A percentile compares a stretch with the other conserved stretches of the same genome.
Evolutionary conservation across 768 basidiomycete genomes (phyloP).

Genomic region (Boletellus emodensis): DNA sequence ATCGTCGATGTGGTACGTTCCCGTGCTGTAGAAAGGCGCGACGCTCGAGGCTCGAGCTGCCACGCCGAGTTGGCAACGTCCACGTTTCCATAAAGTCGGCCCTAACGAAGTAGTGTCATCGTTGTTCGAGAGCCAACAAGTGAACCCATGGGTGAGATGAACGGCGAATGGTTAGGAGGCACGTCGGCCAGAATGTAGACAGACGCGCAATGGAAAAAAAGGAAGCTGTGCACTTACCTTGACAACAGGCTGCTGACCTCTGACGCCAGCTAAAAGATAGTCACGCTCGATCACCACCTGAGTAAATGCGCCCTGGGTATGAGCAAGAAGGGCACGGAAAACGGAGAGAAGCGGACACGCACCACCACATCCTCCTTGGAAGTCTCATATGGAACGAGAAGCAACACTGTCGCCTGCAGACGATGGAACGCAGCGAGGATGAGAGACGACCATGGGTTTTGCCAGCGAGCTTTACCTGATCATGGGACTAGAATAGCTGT

Average conservation of each 20-base stretch:
- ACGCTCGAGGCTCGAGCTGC: conserved; percentile 71
- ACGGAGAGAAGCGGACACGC: conserved; percentile 20
- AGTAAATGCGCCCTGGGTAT: background rate
- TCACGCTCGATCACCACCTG: conserved; percentile 73
- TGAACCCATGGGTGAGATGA: background rate
- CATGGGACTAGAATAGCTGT: conserved; percentile 61
- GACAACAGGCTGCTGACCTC: conserved; percentile 63
- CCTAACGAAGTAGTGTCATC: conserved; percentile 38
- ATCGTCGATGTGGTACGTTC: conserved; percentile 74
- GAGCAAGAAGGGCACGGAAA: background rate
- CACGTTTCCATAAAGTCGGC: conserved; percentile 67
- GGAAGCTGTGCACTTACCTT: conserved; percentile 48
- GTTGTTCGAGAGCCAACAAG: background rate
- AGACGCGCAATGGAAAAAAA: background rate
- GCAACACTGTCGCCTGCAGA: conserved; percentile 66
- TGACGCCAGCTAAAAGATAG: conserved; percentile 69
- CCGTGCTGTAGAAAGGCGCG: conserved; percentile 44
- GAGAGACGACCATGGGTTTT: conserved; percentile 9
- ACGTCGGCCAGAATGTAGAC: background rate
- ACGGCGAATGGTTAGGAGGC: background rate
- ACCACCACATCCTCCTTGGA: conserved; percentile 70
- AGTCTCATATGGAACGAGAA: conserved; percentile 69
- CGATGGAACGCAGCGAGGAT: conserved; percentile 17
- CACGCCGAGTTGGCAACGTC: conserved; percentile 66
- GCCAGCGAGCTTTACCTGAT: conserved; percentile 52